Percentiles rank a stretch among this genome's conserved stretches.
Conservation (phyloP, 495 filamentous ascomycete species). For the Ascodesmis nigricans region DNA sequence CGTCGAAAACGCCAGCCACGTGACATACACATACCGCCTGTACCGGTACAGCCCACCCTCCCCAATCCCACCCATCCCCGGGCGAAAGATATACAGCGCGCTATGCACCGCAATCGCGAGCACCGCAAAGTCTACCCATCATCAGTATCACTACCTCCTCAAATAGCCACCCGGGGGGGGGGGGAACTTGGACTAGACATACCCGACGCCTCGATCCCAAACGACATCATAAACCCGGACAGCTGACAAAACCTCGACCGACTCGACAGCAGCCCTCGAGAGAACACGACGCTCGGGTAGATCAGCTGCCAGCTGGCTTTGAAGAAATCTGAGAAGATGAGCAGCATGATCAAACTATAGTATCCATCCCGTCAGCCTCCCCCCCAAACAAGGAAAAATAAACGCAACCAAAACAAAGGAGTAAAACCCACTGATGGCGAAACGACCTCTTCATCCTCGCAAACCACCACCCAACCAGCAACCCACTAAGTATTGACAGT, state of each 20-base stretch:
- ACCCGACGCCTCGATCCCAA: conserved; percentile 45
- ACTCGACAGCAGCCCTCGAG: conserved; percentile 26
- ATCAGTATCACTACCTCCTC: no score
- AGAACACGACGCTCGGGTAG: conserved; percentile 33
- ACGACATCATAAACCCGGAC: conserved; percentile 40
- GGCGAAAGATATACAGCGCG: conserved; percentile 42
- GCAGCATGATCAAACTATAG: conserved; percentile 42
- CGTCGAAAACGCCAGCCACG: conserved; percentile 35
- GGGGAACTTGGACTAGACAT: no score
- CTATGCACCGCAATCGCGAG: conserved; percentile 51
- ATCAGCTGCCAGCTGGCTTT: conserved; percentile 44
- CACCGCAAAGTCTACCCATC: conserved; percentile 45
- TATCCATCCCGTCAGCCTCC: background rate
- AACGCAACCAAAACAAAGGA: background rate
- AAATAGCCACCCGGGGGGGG: no score
- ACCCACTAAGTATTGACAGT: conserved; percentile 18
- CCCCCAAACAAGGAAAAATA: background rate
- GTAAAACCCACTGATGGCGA: conserved; percentile 43
- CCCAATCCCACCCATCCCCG: conserved; percentile 23
- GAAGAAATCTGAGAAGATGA: conserved; percentile 46
- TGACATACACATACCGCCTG: conserved; percentile 31
- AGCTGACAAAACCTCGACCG: conserved; percentile 39
- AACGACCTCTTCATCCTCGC: conserved; percentile 49
- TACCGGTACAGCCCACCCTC: conserved; percentile 46
- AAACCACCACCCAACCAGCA: conserved; percentile 41